Conservation (phyloP, 164 flowering plant species). For the Hamamelis virginiana region DNA sequence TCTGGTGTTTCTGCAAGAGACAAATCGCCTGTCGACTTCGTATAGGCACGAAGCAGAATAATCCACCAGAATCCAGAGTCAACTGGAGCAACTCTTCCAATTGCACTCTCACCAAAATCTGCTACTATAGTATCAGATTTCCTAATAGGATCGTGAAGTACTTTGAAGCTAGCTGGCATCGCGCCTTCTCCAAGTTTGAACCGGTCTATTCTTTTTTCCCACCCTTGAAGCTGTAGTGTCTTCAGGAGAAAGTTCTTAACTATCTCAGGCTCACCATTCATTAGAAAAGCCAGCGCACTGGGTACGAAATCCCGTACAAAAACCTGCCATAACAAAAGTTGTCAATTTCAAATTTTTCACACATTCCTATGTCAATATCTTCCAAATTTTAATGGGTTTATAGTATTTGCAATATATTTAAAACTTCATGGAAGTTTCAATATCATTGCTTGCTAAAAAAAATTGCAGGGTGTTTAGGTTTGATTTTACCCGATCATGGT, state of each 20-base stretch:
- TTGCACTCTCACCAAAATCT: constrained; percentile 79
- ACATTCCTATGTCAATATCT: background rate
- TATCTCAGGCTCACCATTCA: constrained; percentile 76
- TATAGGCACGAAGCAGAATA: constrained; percentile 69
- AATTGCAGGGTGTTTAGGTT: background rate
- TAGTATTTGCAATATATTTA: background rate
- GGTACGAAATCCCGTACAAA: constrained; percentile 79
- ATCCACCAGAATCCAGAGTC: constrained; percentile 89
- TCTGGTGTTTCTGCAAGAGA: constrained; percentile 65
- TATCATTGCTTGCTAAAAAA: background rate
- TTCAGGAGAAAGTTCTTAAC: constrained; percentile 67
- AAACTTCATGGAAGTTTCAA: background rate
- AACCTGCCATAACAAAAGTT: constrained; percentile 33
- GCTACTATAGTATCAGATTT: constrained; percentile 62
- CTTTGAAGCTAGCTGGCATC: constrained; percentile 82
- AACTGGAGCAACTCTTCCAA: constrained; percentile 79
- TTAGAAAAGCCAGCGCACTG: constrained; percentile 70
- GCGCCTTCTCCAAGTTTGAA: constrained; percentile 76
- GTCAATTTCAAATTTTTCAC: background rate
- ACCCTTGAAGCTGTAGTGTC: constrained; percentile 60
- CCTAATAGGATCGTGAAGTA: constrained; percentile 58
- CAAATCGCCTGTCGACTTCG: constrained; percentile 69
- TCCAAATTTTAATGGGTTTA: background rate
- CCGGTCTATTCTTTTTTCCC: constrained; percentile 68
- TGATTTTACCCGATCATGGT: background rate